These are phyloP conservation scores for Fusarium lateritium DNA, from an alignment of 2,329 filamentous ascomycete genomes.

Conservation along the genomic window DNA sequence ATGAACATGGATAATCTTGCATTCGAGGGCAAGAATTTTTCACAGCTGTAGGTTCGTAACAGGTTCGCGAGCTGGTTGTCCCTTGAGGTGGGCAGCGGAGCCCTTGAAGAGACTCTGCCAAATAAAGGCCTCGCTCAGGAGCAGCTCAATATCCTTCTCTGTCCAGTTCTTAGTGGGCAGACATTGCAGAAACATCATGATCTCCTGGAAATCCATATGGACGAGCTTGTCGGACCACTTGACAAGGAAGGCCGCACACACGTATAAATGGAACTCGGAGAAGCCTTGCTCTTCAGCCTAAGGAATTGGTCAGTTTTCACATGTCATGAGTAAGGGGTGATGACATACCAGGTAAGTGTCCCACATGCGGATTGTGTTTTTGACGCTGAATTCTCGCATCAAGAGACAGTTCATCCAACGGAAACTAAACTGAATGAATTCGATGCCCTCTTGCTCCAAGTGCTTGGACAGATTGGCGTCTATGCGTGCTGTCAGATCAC, in stretches of 20 bases:
- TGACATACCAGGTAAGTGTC: slow-evolving; percentile 92
- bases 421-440: slow-evolving; percentile 99
- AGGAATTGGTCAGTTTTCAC: slow-evolving; percentile 6
- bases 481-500: slow-evolving; percentile 92
- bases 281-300: slow-evolving; percentile 99
- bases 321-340: background rate
- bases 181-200: slow-evolving; percentile 99
- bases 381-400: slow-evolving; percentile 97
- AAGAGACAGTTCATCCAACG: slow-evolving; percentile 99
- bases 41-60: slow-evolving; percentile 57
- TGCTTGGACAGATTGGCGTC: slow-evolving; percentile 88
- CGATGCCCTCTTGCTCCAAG: slow-evolving; percentile 89
- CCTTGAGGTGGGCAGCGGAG: slow-evolving; percentile 88
- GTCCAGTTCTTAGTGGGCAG: slow-evolving; percentile 95
- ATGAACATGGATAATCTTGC: slow-evolving; percentile 9
- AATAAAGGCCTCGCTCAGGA: slow-evolving; percentile 96
- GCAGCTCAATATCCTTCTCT: slow-evolving; percentile 96
- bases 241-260: slow-evolving; percentile 96
- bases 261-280: slow-evolving; percentile 97
- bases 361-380: slow-evolving; percentile 99
- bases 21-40: slow-evolving; percentile 4
- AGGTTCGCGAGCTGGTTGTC: slow-evolving; percentile 58
- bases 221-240: slow-evolving; percentile 97
- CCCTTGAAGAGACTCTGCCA: slow-evolving; percentile 99
- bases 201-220: slow-evolving; percentile 98